Base-by-base conservation (phyloP, 2,329 filamentous ascomycete species). In the Epicoccum nigrum region DNA sequence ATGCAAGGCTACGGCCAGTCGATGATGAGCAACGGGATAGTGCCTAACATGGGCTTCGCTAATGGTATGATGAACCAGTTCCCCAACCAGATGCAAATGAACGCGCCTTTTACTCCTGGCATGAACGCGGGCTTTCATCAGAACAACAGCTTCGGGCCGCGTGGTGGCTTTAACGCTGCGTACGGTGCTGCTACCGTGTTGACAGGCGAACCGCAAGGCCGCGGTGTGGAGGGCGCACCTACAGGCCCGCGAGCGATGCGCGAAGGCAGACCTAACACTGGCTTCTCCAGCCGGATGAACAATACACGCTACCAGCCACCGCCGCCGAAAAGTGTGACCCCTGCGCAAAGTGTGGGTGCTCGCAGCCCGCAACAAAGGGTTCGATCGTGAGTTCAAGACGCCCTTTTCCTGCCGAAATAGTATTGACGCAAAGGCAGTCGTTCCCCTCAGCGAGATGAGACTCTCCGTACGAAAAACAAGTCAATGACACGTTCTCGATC, bases 211-310 rank as follows among this genome's bases (percentile, higher is more conserved):
- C 49, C 78, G 6, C 73, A 74, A 43, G 80, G 79, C 4, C 75
- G 90, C 81, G 83, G 82, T 30, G 82, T 85, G 44, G 78, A 78
- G 67, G 83, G 83, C 76, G 94, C 94, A 21, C 94, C 94, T 21
- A 96, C 89, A 46, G 94, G 92, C 8, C 94, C 94, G 39, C 92
- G 94, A 75, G 94, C 94, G 15, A 96, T 97, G 90, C 84, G 93
- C 57, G 88, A 94, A 74, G 91, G 92, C 23, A 79, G 92, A 9
- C 89, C 90, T 43, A 95, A 95, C 72, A 92, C 87, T 50, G 90
- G 89, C 60, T 83, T 89, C 45, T 83, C 86, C 58, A 83, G 88
- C 63, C 74, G 81, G 70, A 86, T 70, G 8, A 67, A 63, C 44
- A 71, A 63, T 34, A 53, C 53, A 20, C 63, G 68, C 42, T 68